Evolutionary conservation across 495 filamentous ascomycete species (phyloP).

Genomic region (Penicillium bovifimosum): DNA sequence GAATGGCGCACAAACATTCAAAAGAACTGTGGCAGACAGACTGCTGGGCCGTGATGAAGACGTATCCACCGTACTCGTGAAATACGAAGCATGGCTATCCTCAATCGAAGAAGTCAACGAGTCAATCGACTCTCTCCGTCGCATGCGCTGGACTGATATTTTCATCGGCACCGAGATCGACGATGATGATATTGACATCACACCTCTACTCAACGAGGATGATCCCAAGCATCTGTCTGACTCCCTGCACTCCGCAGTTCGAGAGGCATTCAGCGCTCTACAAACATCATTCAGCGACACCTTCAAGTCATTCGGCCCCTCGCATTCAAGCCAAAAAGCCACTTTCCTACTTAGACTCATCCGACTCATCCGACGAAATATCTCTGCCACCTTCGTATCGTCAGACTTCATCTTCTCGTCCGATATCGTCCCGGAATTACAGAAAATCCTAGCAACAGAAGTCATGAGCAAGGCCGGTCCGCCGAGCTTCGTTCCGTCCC

Average conservation of each 20-base stretch:
- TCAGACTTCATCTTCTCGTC: conserved; percentile 36
- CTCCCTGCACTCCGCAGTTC: conserved; percentile 52
- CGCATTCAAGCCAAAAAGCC: conserved; percentile 49
- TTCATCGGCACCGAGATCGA: conserved; percentile 71
- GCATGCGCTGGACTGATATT: conserved; percentile 70
- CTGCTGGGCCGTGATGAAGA: conserved; percentile 61
- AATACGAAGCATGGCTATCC: conserved; percentile 63
- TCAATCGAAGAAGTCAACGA: conserved; percentile 55
- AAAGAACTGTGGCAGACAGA: conserved; percentile 44
- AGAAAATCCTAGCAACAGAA: conserved; percentile 45
- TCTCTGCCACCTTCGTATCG: conserved; percentile 47
- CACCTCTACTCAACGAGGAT: conserved; percentile 60
- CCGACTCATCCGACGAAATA: conserved; percentile 63
- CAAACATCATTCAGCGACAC: conserved; percentile 47
- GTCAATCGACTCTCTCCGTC: conserved; percentile 60
- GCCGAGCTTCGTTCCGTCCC: conserved; percentile 10
- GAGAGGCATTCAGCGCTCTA: conserved; percentile 53
- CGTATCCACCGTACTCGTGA: conserved; percentile 51
- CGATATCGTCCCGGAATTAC: conserved; percentile 50
- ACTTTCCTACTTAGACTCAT: conserved; percentile 70
- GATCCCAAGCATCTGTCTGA: conserved; percentile 64
- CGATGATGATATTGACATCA: conserved; percentile 56
- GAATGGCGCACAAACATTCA: conserved; percentile 52
- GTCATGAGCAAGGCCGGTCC: conserved; percentile 16
- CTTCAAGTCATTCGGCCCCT: conserved; percentile 38